A percentile compares a stretch with the other conserved stretches of the same genome.
phyloP scores from a whole-genome alignment of 2,329 filamentous ascomycete species.

The Cladophialophora bantiana region DNA sequence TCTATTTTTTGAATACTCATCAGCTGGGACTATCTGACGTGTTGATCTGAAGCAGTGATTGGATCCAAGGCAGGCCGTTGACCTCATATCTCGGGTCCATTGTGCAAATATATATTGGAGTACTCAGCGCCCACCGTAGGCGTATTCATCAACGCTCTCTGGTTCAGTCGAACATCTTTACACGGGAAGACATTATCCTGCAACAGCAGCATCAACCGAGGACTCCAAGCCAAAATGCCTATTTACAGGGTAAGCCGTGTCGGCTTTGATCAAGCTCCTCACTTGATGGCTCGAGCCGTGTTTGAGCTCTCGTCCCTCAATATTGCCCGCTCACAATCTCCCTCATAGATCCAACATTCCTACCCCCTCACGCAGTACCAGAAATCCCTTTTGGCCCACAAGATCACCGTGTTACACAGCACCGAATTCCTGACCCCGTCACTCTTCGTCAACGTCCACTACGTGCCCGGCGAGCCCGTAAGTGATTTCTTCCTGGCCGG shows the following conservation, averaged over 20 bases:
- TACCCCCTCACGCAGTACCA: conserved; percentile 34
- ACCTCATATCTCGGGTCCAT: not conserved
- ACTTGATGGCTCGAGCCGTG: too few species aligned
- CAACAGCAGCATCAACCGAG: not conserved
- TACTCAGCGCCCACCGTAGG: not conserved
- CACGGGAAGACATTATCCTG: not conserved
- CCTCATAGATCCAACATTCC: conserved; percentile 32
- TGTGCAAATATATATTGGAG: not conserved
- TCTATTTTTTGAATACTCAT: not conserved
- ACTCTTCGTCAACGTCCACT: conserved; percentile 39
- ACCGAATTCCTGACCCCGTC: conserved; percentile 37
- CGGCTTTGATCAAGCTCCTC: not conserved
- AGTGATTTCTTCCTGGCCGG: conserved; percentile 31
- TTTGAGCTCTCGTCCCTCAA: not conserved
- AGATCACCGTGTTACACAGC: conserved; percentile 36
- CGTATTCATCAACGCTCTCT: not conserved
- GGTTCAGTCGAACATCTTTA: not conserved
- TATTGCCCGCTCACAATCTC: not conserved
- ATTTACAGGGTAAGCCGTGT: not conserved
- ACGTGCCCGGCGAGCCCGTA: conserved; percentile 3
- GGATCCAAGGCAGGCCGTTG: not conserved
- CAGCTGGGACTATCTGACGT: not conserved
- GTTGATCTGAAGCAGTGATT: not conserved
- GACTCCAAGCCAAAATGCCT: not conserved
- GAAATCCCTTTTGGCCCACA: conserved; percentile 32